A percentile compares a stretch with the other conserved stretches of the same genome.
phyloP scores from a whole-genome alignment of 306 rosid genomes.

The Fragaria iinumae region DNA sequence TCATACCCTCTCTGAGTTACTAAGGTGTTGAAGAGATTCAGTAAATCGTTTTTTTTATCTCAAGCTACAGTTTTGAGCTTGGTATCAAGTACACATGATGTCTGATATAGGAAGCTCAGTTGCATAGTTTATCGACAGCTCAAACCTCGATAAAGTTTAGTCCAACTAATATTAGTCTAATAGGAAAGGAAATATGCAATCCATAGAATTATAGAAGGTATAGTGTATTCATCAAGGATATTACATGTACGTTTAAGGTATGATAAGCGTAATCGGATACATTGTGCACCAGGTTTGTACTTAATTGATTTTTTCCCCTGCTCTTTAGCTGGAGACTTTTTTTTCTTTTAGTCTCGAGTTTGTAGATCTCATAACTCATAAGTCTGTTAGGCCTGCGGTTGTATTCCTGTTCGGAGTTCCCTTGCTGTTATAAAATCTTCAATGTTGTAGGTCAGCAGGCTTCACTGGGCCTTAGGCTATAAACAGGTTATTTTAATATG shows the following conservation, averaged over 20 bases:
- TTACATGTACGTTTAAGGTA: not conserved
- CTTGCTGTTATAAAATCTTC: not conserved
- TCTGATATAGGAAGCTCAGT: constrained; percentile 8
- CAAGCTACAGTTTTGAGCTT: not conserved
- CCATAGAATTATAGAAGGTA: not conserved
- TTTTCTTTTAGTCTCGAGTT: not conserved
- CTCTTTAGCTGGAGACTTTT: not conserved
- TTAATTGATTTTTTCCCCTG: not conserved
- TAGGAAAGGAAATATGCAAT: not conserved
- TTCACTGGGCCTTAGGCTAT: not conserved
- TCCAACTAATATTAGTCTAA: not conserved
- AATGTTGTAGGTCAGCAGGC: not conserved
- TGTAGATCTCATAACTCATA: not conserved
- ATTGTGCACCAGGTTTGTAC: constrained; percentile 5
- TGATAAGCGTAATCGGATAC: not conserved
- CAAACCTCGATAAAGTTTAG: not conserved
- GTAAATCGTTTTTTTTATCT: not conserved
- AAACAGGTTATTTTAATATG: not conserved
- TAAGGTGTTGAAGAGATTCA: not conserved
- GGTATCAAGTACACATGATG: not conserved
- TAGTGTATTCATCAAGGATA: not conserved
- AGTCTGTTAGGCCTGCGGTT: not conserved
- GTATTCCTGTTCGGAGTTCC: not conserved
- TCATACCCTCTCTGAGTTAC: not conserved
- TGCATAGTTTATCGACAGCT: not conserved